Base-by-base conservation (phyloP, 257 asterid genomes). In the Eustoma russellianum region DNA sequence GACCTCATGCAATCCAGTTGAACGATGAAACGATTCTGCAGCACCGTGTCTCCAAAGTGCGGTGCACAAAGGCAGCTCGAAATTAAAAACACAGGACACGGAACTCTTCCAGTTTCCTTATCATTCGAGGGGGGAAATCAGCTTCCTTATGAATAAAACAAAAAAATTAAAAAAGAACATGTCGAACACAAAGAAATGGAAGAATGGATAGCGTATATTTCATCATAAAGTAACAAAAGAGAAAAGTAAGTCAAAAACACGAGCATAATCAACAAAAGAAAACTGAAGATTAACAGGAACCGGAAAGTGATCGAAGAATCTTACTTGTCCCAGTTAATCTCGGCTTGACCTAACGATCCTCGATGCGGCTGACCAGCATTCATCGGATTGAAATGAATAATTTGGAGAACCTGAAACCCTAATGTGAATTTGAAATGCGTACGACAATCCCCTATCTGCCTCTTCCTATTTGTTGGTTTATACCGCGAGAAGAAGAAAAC, bases 271-370 rank as follows among this genome's bases (percentile, higher is more conserved):
- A 14, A n/a, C 16, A 49, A 7, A n/a, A 46, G 19, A 53, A 33
- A 59, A 7, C 63, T 18, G 15, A n/a, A 38, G 13, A 16, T 9
- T 1, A 41, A 6, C 33, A 41, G 12, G 51, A 33, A 64, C 61
- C 19, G 11, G 7, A 38, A 46, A 35, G 3, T 24, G 30, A 24
- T 24, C 30, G 3, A 24, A 3, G 66, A 53, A 59, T 62, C 85
- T 79, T 72, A 88, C 97, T 82, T 78, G 76, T 88, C 95, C 97
- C 95, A 88, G 30, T 80, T 82, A 60, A 88, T 80, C 77, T 88
- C 97, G 7, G 83, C 63, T 63, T 67, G 86, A 50, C 81, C 80
- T 11, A 73, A 67, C 14, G 86, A 64, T 34, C 28, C 72, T 35
- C 74, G 72, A 46, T 63, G 75, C 50, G 74, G 40, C 64, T 69